These are phyloP conservation scores for Naganishia kalamii DNA, from an alignment of 768 basidiomycete species.

Conservation along the genomic window DNA sequence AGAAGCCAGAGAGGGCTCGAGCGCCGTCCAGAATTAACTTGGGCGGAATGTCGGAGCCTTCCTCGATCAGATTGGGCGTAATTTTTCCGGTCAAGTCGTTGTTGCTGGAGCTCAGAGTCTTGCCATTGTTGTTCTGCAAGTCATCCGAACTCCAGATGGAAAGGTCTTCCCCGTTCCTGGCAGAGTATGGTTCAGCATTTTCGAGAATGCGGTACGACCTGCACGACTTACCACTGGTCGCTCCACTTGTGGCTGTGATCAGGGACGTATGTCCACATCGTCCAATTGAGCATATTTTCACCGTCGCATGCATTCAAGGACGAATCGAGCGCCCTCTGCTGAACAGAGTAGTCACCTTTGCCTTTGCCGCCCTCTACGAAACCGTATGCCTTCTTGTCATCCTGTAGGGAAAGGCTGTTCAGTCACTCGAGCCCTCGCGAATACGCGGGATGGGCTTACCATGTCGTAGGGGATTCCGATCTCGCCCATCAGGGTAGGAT, in stretches of 20 bases:
- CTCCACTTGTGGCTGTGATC: slow-evolving; percentile 69
- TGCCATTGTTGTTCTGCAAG: background rate
- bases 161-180: slow-evolving; percentile 42
- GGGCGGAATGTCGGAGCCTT: slow-evolving; percentile 31
- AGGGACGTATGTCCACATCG: slow-evolving; percentile 81
- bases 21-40: slow-evolving; percentile 72
- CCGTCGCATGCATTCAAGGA: slow-evolving; percentile 75
- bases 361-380: slow-evolving; percentile 58
- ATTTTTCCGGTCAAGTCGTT: slow-evolving; percentile 12
- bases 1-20: slow-evolving; percentile 76
- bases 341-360: slow-evolving; percentile 58
- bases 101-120: slow-evolving; percentile 1
- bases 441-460: slow-evolving; percentile 53
- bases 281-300: slow-evolving; percentile 65
- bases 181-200: background rate
- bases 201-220: background rate
- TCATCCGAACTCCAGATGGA: slow-evolving; percentile 42
- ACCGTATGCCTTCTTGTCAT: slow-evolving; percentile 75
- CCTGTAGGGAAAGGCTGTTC: slow-evolving; percentile 49
- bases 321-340: slow-evolving; percentile 80
- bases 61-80: slow-evolving; percentile 27
- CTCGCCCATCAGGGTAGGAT: slow-evolving; percentile 47
- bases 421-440: slow-evolving; percentile 24
- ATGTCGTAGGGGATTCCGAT: slow-evolving; percentile 84
- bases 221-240: slow-evolving; percentile 79